A percentile compares a stretch with the other conserved stretches of the same genome.
Evolutionary conservation across 257 asterid genomes (phyloP).

Genomic region (Solanum pinnatisectum): DNA sequence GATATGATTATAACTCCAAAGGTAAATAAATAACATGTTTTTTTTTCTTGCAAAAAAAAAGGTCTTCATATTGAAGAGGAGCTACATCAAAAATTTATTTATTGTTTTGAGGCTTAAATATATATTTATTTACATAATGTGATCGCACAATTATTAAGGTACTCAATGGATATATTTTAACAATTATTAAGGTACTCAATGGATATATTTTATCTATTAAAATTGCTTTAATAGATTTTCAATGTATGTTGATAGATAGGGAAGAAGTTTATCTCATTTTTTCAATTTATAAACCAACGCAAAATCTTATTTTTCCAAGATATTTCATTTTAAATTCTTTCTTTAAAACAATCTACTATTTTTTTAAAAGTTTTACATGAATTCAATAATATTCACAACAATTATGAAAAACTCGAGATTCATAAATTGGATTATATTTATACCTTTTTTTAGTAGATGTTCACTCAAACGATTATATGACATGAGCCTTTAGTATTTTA

Average conservation of each 20-base stretch:
- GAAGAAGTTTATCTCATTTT: background rate
- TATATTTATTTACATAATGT: too few relatives aligned
- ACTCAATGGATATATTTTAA: too few relatives aligned
- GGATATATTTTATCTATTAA: background rate
- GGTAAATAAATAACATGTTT: background rate
- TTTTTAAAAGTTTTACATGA: background rate
- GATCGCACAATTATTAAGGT: too few relatives aligned
- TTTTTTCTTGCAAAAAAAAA: too few relatives aligned
- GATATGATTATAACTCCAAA: background rate
- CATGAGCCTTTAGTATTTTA: background rate
- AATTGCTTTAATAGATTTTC: too few relatives aligned
- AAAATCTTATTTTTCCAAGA: too few relatives aligned
- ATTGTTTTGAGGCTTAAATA: too few relatives aligned
- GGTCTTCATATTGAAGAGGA: background rate
- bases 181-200: too few relatives aligned
- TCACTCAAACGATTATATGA: background rate
- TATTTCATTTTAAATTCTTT: background rate
- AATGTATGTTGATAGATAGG: background rate
- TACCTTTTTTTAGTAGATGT: background rate
- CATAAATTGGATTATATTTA: too few relatives aligned
- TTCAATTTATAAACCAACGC: background rate
- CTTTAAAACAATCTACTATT: background rate
- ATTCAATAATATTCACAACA: too few relatives aligned
- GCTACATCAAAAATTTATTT: background rate
- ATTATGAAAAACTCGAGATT: background rate